A percentile compares a stretch with the other conserved stretches of the same genome.
Conservation (phyloP, 176 grass and related monocot species). For the Oryza brachyantha region DNA sequence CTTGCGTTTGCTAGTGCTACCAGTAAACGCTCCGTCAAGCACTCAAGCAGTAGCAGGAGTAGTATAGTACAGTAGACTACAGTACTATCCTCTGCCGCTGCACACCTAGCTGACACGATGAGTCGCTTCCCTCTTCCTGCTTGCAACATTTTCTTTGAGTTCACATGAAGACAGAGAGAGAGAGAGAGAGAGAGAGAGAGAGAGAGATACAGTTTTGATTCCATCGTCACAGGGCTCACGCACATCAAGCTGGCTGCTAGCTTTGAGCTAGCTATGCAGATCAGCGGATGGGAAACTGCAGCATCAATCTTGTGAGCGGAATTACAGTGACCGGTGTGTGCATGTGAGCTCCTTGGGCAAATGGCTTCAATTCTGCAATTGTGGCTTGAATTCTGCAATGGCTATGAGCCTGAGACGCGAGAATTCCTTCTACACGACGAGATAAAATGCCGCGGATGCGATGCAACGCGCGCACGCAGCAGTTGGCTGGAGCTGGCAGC, state of each 20-base stretch:
- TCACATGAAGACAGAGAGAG: neutral
- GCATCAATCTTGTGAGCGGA: neutral
- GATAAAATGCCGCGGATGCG: neutral
- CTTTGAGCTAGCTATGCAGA: too few relatives aligned
- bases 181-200: neutral
- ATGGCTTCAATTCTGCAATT: too few relatives aligned
- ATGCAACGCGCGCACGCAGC: neutral
- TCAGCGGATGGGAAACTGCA: neutral
- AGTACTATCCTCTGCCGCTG: neutral
- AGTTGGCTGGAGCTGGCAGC: too few relatives aligned
- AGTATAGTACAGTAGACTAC: neutral
- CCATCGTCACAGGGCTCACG: neutral
- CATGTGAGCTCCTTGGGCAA: slow-evolving; percentile 15
- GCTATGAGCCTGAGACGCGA: too few relatives aligned
- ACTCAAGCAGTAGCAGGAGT: neutral
- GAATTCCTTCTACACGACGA: neutral
- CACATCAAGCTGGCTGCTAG: neutral
- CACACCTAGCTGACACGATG: slow-evolving; percentile 9
- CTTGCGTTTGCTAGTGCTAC: slow-evolving; percentile 7
- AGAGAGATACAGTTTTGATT: neutral
- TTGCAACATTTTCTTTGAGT: neutral
- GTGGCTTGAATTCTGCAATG: neutral
- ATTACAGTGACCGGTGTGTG: neutral
- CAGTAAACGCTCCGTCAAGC: slow-evolving; percentile 35
- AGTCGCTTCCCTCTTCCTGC: neutral